Conservation (phyloP, 164 flowering plant genomes). For the Nymphaea thermarum region DNA sequence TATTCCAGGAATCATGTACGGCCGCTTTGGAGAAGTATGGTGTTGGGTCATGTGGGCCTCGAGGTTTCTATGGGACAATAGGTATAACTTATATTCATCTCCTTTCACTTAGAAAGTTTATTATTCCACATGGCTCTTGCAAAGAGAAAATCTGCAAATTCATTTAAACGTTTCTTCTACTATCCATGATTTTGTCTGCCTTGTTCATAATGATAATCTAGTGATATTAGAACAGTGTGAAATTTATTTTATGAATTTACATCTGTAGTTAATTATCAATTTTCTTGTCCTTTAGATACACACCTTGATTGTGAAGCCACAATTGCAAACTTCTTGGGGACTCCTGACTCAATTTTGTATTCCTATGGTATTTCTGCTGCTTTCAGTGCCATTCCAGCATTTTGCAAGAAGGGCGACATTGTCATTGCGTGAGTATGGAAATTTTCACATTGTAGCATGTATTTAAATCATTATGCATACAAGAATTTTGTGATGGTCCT, state of each 20-base stretch:
- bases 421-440: slow-evolving; percentile 71
- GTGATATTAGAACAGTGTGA: background rate
- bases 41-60: slow-evolving; percentile 99
- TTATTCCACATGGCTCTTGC: background rate
- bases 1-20: slow-evolving; percentile 74
- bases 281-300: slow-evolving; percentile 43
- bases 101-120: background rate
- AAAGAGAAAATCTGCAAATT: background rate
- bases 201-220: background rate
- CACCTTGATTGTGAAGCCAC: slow-evolving; percentile 98
- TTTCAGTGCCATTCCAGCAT: slow-evolving; percentile 97
- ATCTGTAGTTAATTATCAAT: background rate
- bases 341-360: slow-evolving; percentile 92
- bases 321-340: slow-evolving; percentile 87
- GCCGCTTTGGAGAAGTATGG: slow-evolving; percentile 91
- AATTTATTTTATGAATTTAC: background rate
- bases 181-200: background rate
- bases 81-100: slow-evolving; percentile 21
- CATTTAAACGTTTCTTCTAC: background rate
- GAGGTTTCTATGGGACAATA: slow-evolving; percentile 98
- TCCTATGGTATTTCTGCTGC: slow-evolving; percentile 95
- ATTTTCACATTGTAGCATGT: background rate
- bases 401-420: slow-evolving; percentile 89
- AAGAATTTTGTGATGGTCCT: background rate
- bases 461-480: too few relatives aligned